Conservation (phyloP, 2,329 filamentous ascomycete genomes). For the Ophiocordyceps camponoti-rufipedis region DNA sequence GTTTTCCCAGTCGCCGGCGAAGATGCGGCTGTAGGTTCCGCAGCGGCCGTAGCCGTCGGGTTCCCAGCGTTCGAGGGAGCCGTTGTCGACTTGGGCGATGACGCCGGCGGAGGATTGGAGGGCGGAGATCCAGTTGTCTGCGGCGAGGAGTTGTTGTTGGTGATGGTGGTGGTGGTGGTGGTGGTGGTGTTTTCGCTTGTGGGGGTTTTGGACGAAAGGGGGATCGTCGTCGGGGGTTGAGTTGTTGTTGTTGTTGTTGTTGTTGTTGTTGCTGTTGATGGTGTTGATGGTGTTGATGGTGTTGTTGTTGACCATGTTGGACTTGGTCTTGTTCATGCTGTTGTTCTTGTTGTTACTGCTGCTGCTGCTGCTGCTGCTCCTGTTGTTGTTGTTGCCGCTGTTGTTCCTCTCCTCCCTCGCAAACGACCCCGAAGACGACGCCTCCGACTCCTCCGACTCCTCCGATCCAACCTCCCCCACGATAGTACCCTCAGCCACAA, state of each 20-base stretch:
- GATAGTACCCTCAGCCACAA: not conserved
- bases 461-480: too few relatives aligned
- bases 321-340: too few relatives aligned
- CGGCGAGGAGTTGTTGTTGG: slow-evolving; percentile 2
- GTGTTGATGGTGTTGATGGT: too few relatives aligned
- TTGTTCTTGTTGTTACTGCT: too few relatives aligned
- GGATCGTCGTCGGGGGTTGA: not conserved
- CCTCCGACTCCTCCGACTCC: too few relatives aligned
- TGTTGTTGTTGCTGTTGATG: too few relatives aligned
- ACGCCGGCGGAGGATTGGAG: slow-evolving; percentile 26
- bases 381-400: too few relatives aligned
- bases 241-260: too few relatives aligned
- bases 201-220: not conserved
- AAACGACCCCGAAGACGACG: too few relatives aligned
- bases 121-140: slow-evolving; percentile 20
- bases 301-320: too few relatives aligned
- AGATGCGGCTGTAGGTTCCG: slow-evolving; percentile 36
- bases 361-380: too few relatives aligned
- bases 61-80: slow-evolving; percentile 56
- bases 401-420: too few relatives aligned
- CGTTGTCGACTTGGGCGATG: slow-evolving; percentile 53
- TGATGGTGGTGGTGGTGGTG: not conserved
- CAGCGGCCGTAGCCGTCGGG: slow-evolving; percentile 43
- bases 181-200: slow-evolving; percentile 1
- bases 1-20: slow-evolving; percentile 34